These are phyloP conservation scores for Mitragyna speciosa DNA, from an alignment of 257 asterid species.

Conservation along the genomic window DNA sequence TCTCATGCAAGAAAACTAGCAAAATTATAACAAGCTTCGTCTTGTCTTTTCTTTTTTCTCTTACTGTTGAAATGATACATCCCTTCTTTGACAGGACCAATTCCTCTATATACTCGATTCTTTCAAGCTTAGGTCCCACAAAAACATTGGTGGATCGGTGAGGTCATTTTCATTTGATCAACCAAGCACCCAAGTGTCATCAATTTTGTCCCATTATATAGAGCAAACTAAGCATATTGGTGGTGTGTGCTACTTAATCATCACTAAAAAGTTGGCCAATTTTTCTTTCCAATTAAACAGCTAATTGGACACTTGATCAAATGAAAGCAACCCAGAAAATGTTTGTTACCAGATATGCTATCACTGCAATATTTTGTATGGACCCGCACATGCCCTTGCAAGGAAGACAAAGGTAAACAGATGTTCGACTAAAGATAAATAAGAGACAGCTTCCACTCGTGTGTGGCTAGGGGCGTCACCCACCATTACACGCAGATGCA, in stretches of 20 bases:
- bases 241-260: background rate
- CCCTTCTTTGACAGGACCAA: background rate
- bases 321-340: conserved; percentile 14
- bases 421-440: background rate
- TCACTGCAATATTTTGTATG: background rate
- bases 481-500: background rate
- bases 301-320: conserved; percentile 10
- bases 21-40: background rate
- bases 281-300: background rate
- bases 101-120: background rate
- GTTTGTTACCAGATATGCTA: background rate
- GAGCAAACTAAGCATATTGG: background rate
- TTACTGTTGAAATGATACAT: background rate
- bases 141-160: background rate
- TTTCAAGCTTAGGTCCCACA: background rate
- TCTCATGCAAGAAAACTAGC: background rate
- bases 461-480: conserved; percentile 4
- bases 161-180: conserved; percentile 11
- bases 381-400: conserved; percentile 7
- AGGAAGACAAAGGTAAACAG: background rate
- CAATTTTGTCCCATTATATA: background rate
- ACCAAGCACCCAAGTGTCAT: background rate
- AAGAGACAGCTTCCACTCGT: background rate
- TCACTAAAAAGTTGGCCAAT: conserved; percentile 9
- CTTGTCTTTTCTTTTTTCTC: background rate